These are phyloP conservation scores for Wickerhamomyces hampshirensis DNA, from an alignment of 805 yeast genomes.

Conservation along the genomic window DNA sequence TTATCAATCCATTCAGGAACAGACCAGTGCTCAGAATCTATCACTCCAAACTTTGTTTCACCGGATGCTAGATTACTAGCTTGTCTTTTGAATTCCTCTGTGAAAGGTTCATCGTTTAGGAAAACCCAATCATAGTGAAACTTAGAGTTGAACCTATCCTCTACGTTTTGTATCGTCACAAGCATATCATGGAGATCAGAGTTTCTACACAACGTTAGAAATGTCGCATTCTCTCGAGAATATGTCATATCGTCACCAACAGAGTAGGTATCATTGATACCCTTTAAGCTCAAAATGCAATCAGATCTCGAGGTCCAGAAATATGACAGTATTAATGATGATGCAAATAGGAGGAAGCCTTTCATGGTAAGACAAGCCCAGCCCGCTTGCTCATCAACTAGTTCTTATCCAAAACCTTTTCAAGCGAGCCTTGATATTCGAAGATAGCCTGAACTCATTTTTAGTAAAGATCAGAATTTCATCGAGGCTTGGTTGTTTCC, in stretches of 20 bases:
- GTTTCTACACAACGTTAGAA: constrained; percentile 55
- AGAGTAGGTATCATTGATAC: not conserved
- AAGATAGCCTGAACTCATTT: too few species aligned
- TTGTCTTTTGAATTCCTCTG: constrained; percentile 58
- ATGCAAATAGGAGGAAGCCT: too few species aligned
- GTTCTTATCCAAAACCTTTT: too few species aligned
- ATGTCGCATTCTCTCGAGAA: constrained; percentile 34
- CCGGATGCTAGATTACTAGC: constrained; percentile 59
- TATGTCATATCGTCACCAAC: not conserved
- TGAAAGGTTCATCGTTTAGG: constrained; percentile 74
- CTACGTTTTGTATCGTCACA: constrained; percentile 44
- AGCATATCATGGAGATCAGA: constrained; percentile 47
- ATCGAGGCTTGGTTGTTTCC: too few species aligned
- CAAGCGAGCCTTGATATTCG: too few species aligned
- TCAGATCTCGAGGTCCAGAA: too few species aligned
- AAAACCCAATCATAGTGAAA: constrained; percentile 91
- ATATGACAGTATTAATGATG: too few species aligned
- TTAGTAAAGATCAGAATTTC: too few species aligned
- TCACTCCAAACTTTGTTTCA: constrained; percentile 60
- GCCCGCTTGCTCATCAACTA: too few species aligned
- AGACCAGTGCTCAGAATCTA: constrained; percentile 81
- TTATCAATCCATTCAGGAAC: constrained; percentile 78
- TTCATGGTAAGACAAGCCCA: too few species aligned
- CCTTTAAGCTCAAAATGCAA: not conserved
- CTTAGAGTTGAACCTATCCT: constrained; percentile 37